phyloP scores from a whole-genome alignment of 1,139 yeast genomes.

The Blastobotrys niveus region DNA sequence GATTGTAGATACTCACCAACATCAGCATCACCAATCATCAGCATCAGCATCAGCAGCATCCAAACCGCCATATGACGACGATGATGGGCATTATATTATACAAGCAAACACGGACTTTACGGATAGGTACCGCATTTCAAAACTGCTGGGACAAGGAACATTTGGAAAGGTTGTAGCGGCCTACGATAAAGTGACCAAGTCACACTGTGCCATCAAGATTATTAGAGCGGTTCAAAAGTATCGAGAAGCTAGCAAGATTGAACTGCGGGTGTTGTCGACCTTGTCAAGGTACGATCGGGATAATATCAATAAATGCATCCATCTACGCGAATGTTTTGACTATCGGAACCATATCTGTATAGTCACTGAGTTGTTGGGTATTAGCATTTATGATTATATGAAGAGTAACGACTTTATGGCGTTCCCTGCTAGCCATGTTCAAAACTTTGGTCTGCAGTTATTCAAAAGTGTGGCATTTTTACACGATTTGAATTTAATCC shows the following conservation, averaged over 20 bases:
- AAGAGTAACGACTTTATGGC: slow-evolving; percentile 60
- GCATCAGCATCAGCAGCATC: slow-evolving; percentile 8
- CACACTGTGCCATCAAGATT: slow-evolving; percentile 83
- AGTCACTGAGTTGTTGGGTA: slow-evolving; percentile 81
- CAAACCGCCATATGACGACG: slow-evolving; percentile 32
- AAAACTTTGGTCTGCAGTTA: slow-evolving; percentile 80
- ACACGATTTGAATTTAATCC: slow-evolving; percentile 84
- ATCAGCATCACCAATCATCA: neutral
- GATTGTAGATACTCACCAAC: slow-evolving; percentile 23
- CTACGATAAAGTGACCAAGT: slow-evolving; percentile 44
- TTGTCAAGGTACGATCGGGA: slow-evolving; percentile 64
- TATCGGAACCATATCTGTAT: slow-evolving; percentile 90
- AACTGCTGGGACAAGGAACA: slow-evolving; percentile 85
- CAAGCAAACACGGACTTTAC: slow-evolving; percentile 34
- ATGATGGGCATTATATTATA: slow-evolving; percentile 39
- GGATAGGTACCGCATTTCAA: slow-evolving; percentile 40
- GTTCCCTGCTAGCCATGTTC: slow-evolving; percentile 79
- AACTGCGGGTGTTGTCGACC: slow-evolving; percentile 68
- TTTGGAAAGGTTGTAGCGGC: slow-evolving; percentile 84
- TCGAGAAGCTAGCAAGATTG: slow-evolving; percentile 42
- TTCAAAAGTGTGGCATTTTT: slow-evolving; percentile 80
- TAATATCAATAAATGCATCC: slow-evolving; percentile 55
- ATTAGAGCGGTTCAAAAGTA: slow-evolving; percentile 49
- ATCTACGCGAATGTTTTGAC: slow-evolving; percentile 84
- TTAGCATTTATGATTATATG: slow-evolving; percentile 84